Conservation (phyloP, 257 asterid genomes). For the Solanum chilense region DNA sequence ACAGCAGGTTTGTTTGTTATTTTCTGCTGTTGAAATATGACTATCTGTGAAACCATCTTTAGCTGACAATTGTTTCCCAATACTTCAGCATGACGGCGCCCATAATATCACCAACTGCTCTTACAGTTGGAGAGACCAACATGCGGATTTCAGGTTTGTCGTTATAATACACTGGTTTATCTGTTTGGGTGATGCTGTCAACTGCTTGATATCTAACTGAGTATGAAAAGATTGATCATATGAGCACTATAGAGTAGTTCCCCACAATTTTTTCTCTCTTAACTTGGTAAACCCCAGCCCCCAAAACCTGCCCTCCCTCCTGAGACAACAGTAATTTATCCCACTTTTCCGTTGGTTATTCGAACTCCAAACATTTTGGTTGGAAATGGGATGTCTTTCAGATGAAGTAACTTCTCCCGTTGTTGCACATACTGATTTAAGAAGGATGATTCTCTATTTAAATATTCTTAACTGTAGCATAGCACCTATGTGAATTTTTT, state of each 20-base stretch:
- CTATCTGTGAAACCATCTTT: background rate
- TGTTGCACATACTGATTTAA: background rate
- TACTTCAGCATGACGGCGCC: conserved; percentile 86
- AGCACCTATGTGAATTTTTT: background rate
- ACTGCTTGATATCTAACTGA: background rate
- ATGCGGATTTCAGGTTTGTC: conserved; percentile 40
- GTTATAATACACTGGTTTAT: background rate
- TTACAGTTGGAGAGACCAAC: conserved; percentile 63
- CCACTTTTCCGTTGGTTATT: background rate
- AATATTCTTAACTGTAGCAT: background rate
- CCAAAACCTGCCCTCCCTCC: background rate
- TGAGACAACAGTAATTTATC: background rate
- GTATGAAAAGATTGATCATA: background rate
- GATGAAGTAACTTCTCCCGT: background rate
- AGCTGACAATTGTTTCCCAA: background rate
- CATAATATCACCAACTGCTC: conserved; percentile 71
- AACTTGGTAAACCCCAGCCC: background rate
- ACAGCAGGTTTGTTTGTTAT: background rate
- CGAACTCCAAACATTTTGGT: background rate
- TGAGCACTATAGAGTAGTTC: background rate
- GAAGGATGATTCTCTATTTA: background rate
- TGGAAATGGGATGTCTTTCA: background rate
- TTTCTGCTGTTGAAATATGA: background rate
- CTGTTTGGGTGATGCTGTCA: background rate
- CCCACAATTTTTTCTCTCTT: background rate